Evolutionary conservation across 495 filamentous ascomycete genomes (phyloP).

Genomic region (Neurospora sp.): DNA sequence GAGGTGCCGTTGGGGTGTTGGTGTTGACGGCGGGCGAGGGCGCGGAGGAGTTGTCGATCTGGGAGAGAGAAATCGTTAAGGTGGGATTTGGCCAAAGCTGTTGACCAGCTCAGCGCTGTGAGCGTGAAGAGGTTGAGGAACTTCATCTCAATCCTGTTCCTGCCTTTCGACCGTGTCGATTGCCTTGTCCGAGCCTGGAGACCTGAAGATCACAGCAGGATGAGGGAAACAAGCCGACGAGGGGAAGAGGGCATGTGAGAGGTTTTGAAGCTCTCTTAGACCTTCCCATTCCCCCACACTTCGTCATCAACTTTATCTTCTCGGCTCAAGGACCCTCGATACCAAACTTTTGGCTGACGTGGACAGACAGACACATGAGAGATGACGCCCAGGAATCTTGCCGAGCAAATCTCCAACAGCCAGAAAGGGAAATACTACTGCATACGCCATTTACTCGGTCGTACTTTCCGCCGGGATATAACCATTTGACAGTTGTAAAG

Average conservation of each 20-base stretch:
- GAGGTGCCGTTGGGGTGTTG: slow-evolving; percentile 1
- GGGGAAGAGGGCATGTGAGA: background rate
- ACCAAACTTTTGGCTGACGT: background rate
- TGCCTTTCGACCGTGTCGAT: background rate
- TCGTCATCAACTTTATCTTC: background rate
- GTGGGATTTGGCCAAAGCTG: background rate
- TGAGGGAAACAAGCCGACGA: background rate
- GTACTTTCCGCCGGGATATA: background rate
- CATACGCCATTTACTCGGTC: background rate
- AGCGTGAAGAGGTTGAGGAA: background rate
- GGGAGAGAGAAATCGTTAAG: background rate
- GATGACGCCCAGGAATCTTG: background rate
- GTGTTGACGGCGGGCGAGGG: background rate
- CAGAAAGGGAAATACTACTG: background rate
- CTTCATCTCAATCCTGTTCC: background rate
- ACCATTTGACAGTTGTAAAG: background rate
- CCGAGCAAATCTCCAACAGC: background rate
- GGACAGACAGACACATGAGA: background rate
- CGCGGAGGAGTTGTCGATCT: background rate
- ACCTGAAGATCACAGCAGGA: background rate
- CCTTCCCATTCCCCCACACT: background rate
- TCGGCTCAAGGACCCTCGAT: background rate
- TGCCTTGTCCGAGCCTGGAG: background rate
- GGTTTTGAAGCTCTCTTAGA: background rate
- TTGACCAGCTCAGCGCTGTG: background rate